phyloP scores from a whole-genome alignment of 305 asterid genomes.

The Solanum hybrid region DNA sequence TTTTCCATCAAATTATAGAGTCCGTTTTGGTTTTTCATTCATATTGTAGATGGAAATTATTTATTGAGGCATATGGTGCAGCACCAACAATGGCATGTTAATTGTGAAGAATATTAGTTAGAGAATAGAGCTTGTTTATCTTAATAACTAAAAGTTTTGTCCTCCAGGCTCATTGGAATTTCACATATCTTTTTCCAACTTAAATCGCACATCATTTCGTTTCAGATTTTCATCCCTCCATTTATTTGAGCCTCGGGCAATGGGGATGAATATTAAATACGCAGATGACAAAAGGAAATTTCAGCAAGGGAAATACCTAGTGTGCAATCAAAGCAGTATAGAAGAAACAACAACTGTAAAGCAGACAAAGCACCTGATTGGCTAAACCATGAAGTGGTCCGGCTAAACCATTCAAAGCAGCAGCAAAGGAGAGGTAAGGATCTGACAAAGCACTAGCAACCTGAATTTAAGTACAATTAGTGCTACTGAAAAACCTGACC shows the following conservation, averaged over 20 bases:
- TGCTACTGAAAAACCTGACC: neutral
- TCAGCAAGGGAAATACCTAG: neutral
- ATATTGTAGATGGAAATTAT: neutral
- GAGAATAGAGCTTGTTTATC: neutral
- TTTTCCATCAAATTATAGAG: neutral
- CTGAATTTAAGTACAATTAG: constrained; percentile 25
- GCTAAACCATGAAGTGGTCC: constrained; percentile 96
- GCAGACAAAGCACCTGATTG: constrained; percentile 53
- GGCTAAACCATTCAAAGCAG: constrained; percentile 86
- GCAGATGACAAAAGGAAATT: neutral
- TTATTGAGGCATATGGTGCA: neutral
- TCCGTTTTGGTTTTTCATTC: neutral
- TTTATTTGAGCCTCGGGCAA: neutral
- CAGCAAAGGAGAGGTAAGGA: constrained; percentile 90
- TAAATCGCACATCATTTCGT: neutral
- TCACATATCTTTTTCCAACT: neutral
- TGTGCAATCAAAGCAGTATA: neutral
- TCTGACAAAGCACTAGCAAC: constrained; percentile 91
- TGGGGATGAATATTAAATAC: neutral
- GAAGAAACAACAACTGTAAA: constrained; percentile 3
- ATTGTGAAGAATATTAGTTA: neutral
- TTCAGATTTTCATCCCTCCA: neutral
- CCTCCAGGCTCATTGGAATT: neutral
- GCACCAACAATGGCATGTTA: neutral
- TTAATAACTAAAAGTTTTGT: neutral